Base-by-base conservation (phyloP, 441 rosid genomes). In the Arabidopsis lyrata region DNA sequence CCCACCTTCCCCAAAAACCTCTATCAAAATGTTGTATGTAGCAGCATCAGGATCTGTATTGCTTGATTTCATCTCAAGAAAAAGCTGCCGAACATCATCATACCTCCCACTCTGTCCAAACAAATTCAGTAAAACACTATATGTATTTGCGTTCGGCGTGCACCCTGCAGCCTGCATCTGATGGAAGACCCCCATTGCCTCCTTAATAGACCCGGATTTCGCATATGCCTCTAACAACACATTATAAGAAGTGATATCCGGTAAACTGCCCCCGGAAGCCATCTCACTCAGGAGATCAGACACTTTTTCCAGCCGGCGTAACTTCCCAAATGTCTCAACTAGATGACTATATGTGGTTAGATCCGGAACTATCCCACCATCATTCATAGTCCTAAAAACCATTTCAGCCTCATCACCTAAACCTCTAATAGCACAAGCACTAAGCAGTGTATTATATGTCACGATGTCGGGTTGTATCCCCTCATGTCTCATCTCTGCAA, bases 1-100 rank as follows among this genome's bases (percentile, higher is more conserved):
- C 74, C 98, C 99, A 78, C 98, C 98, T 81, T 95, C 95, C 52
- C 96, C 97, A 63, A 95, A 95, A 29, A 90, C 98, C 66, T 89
- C 86, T 9, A 92, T 84, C 80, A 95, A 78, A 74, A 90, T 84
- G 75, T 90, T 95, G 78, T 95, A 95, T 0, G 97, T 95, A 68
- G 85, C 87, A 5, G 90, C 93, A 84, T 92, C 94, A 0, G 99
- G 96, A 79, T 87, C 92, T 0, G 92, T 90, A 79, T 85, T 87
- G 80, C 97, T 95, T 8, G 86, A 88, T 81, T 95, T 95, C 99
- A 95, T 95, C 88, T 95, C 99, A 53, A 90, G 85, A 68, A 92
- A 90, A 53, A 95, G 87, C 77, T 89, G 90, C 38, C 97, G 86
- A 27, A 92, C 96, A 72, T 90, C 90, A 77, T 88, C 95, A 24